Evolutionary conservation across 805 yeast species (phyloP), one percentile per base, ranked within the genome.

Genomic region (Lipomyces yamadae): DNA sequence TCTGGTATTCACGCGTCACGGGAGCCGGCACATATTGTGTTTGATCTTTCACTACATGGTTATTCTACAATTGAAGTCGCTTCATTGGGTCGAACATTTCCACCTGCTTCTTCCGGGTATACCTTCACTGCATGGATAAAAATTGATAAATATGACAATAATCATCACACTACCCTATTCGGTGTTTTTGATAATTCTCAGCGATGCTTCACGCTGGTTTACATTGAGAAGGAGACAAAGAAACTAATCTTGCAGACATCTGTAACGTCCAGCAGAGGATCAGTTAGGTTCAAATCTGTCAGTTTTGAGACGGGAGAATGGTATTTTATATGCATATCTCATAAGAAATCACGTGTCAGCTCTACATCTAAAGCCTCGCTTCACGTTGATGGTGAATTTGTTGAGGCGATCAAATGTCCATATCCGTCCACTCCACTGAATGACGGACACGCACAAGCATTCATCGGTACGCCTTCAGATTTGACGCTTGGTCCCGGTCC

Each of bases 341-440:
- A 72, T 58, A 69, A 69, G 37, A 64, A 66, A 39, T 63, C 72
- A 3, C 61, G 73, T 7, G 70, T 72, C 48, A 66, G 68, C 30
- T 62, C 71, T 4, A 50, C 65, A 4, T 72, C 75, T 4, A 72
- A 70, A 55, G 73, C 72, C n/a, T 60, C 70, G 10, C 61, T 72
- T 1, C 72, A 64, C 52, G 69, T 72, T 30, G 66, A 72, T 55
- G 75, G 74, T n/a, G 64, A 64, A 29, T 60, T 65, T 33, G 62
- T 67, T 11, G 75, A 72, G 50, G 52, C 68, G 11, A 65, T 69
- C 24, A 69, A 72, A 60, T 72, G 75, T 30, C 68, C 74, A 1
- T 72, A 67, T 60, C 74, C 74, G 4, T 68, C 69, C 10, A 53
- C 53, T 10, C 71, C 70, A 5, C 71, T 74, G 33, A 65, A 65